These are phyloP conservation scores for Trifolium repens DNA, from an alignment of 306 rosid species.

Conservation along the genomic window DNA sequence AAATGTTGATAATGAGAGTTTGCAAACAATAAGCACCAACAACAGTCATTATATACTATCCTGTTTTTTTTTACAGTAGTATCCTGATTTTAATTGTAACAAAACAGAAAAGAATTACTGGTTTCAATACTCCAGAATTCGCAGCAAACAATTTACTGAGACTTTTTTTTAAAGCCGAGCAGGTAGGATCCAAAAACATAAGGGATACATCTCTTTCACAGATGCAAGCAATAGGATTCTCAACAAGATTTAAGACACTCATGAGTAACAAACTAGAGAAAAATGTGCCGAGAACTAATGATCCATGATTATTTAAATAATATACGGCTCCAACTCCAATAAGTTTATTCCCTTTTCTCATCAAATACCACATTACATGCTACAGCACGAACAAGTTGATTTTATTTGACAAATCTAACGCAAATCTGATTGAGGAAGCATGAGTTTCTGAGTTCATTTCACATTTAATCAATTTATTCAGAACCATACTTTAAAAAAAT, in stretches of 20 bases:
- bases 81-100: constrained; percentile 3
- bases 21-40: constrained; percentile 32
- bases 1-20: constrained; percentile 40
- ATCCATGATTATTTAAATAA: constrained; percentile 19
- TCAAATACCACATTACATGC: constrained; percentile 8
- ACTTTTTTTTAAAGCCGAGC: constrained; percentile 1
- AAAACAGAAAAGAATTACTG: constrained; percentile 10
- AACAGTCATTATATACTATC: constrained; percentile 14
- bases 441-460: constrained; percentile 20
- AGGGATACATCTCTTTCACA: constrained; percentile 18
- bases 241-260: constrained; percentile 26
- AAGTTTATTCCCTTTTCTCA: constrained; percentile 30
- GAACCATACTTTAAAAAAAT: not conserved
- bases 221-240: constrained; percentile 22
- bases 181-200: constrained; percentile 20
- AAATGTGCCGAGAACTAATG: constrained; percentile 12
- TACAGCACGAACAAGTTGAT: constrained; percentile 28
- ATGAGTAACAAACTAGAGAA: constrained; percentile 23
- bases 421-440: constrained; percentile 32
- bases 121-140: constrained; percentile 21
- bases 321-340: constrained; percentile 17
- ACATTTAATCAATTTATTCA: constrained; percentile 7
- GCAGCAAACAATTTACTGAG: constrained; percentile 15
- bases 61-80: no score
- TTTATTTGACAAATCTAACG: constrained; percentile 6